phyloP scores from a whole-genome alignment of 192 early-diverging fungal species.

The Coemansia brasiliensis region DNA sequence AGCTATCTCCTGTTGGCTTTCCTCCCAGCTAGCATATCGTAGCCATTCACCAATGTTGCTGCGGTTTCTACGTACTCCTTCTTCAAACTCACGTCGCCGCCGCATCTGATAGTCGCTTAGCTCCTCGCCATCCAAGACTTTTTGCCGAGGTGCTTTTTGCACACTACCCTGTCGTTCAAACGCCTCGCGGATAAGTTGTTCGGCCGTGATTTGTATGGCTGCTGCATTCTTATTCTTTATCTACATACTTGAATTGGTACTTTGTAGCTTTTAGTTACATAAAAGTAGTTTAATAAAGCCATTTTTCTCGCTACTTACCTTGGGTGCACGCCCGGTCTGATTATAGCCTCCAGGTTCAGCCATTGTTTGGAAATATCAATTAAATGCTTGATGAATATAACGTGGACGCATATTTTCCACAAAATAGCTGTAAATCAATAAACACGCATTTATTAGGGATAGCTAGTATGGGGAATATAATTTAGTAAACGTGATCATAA shows the following conservation, averaged over 20 bases:
- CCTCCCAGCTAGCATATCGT: conserved; percentile 97
- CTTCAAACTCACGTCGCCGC: conserved; percentile 94
- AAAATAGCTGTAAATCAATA: too few species aligned
- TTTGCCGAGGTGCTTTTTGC: conserved; percentile 72
- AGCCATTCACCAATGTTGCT: conserved; percentile 88
- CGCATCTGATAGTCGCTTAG: conserved; percentile 84
- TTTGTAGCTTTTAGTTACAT: conserved; percentile 15
- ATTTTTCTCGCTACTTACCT: neutral
- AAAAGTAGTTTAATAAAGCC: neutral
- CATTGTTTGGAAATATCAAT: neutral
- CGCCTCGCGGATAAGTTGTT: conserved; percentile 96
- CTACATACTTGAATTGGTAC: conserved; percentile 8
- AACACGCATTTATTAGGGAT: too few species aligned
- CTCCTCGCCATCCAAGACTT: conserved; percentile 91
- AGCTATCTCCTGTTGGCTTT: conserved; percentile 81
- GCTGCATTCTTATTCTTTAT: conserved; percentile 99
- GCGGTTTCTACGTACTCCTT: conserved; percentile 81
- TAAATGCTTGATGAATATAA: neutral
- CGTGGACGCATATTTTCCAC: neutral
- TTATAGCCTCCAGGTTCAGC: conserved; percentile 40
- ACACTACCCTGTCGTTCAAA: conserved; percentile 74
- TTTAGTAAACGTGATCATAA: too few species aligned
- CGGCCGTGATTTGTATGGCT: conserved; percentile 97
- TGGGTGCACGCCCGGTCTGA: conserved; percentile 36
- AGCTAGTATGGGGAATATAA: too few species aligned